Conservation (phyloP, 495 filamentous ascomycete genomes). For the Tuber brumale region DNA sequence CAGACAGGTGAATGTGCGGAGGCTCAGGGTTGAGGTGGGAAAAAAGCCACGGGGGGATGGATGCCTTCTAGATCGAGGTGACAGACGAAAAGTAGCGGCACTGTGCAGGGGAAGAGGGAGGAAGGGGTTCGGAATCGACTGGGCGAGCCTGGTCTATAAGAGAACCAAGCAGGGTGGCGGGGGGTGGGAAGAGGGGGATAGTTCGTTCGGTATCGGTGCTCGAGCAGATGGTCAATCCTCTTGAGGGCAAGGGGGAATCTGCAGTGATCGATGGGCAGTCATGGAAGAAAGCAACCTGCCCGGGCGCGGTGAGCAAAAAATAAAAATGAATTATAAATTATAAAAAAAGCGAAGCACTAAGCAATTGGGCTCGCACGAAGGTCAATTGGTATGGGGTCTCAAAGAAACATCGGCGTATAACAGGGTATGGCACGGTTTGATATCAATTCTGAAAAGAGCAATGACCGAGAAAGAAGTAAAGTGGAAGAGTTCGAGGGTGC, state of each 20-base stretch:
- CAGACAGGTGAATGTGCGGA: constrained; percentile 23
- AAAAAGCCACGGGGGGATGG: constrained; percentile 34
- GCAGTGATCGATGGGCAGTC: neutral
- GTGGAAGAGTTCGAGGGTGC: neutral
- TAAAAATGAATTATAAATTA: neutral
- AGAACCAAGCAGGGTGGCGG: constrained; percentile 33
- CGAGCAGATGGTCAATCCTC: neutral
- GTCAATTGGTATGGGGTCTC: neutral
- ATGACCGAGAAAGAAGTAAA: neutral
- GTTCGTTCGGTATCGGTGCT: neutral
- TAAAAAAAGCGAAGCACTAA: constrained; percentile 13
- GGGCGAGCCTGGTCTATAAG: constrained; percentile 38
- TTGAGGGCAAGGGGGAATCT: neutral
- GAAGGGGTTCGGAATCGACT: constrained; percentile 15
- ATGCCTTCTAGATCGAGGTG: constrained; percentile 33
- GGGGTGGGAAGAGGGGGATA: constrained; percentile 11
- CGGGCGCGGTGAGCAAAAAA: neutral
- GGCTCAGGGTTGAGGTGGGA: constrained; percentile 28
- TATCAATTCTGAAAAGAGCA: neutral
- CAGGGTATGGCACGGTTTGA: neutral
- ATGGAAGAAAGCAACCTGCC: neutral
- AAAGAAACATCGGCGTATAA: neutral
- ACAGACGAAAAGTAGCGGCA: constrained; percentile 40
- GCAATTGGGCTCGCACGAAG: constrained; percentile 23
- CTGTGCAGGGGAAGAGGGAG: constrained; percentile 37